These are phyloP conservation scores for Penicillium simplicissimum DNA, from an alignment of 495 filamentous ascomycete species.

Conservation along the genomic window DNA sequence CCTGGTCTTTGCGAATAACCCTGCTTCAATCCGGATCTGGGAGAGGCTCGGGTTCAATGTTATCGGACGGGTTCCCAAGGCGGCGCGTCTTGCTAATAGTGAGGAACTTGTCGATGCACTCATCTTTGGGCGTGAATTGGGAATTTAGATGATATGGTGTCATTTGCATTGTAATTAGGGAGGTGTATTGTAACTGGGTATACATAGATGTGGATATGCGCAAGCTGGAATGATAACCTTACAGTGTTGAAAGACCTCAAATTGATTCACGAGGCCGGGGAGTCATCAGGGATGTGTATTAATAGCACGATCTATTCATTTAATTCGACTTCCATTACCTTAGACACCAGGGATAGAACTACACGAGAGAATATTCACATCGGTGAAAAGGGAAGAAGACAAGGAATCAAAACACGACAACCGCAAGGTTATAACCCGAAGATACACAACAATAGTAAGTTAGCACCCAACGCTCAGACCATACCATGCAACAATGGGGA, in stretches of 20 bases:
- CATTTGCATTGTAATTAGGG: neutral
- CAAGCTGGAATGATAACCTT: conserved; percentile 2
- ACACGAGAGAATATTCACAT: conserved; percentile 28
- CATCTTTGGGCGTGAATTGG: conserved; percentile 46
- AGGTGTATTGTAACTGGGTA: neutral
- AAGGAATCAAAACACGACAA: conserved; percentile 10
- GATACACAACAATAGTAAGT: conserved; percentile 15
- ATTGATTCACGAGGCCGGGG: neutral
- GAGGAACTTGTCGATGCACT: conserved; percentile 48
- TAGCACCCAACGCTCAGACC: conserved; percentile 30
- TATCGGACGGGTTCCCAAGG: conserved; percentile 73
- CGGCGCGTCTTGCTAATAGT: conserved; percentile 44
- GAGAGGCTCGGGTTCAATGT: conserved; percentile 93
- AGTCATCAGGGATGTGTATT: neutral
- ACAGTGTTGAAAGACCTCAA: neutral
- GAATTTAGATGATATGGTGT: conserved; percentile 8
- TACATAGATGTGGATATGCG: neutral
- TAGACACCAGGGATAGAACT: conserved; percentile 15
- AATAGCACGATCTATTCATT: neutral
- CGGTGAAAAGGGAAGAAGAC: conserved; percentile 10
- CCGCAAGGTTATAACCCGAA: conserved; percentile 7
- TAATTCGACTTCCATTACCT: conserved; percentile 4
- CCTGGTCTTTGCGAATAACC: conserved; percentile 96
- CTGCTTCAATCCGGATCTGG: conserved; percentile 92
- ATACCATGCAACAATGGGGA: conserved; percentile 35